Evolutionary conservation across 1,284 basidiomycete genomes (phyloP), one percentile per base, ranked within the genome.

Genomic region (Moesziomyces antarcticus): DNA sequence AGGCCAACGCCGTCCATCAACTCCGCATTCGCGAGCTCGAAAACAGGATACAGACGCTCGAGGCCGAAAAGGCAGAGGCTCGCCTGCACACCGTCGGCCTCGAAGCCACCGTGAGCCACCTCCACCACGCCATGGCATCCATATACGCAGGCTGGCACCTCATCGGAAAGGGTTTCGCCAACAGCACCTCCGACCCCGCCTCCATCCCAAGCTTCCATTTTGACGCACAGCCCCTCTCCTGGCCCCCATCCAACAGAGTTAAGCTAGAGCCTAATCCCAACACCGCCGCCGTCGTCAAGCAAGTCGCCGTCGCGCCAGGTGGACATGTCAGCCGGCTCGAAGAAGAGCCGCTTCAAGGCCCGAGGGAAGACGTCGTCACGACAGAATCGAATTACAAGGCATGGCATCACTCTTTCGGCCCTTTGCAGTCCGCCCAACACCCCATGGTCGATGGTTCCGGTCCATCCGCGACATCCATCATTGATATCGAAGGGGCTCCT

Each of bases 21-120:
- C 47, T 79, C 35, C 77, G 80, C 25, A 77, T 80, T 30, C 73
- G 80, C 20, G 81, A 83, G 51, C 65, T 83, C 24, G 81, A 83
- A 55, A 58, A 67, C 40, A 74, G 76, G 27, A 69, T 83, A 5
- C 68, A 77, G 8, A 33, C 50, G 13, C 64, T 83, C 9, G 81
- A 83, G 51, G 53, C 58, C 13, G 80, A 82, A 49, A 72, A 74
- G 24, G 63, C 63, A 1, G 57, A 78, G 30, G 71, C 71, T 22
- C 45, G 53, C 5, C 53, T 79, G 9, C 58, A 61, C 0, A 61
- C 59, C 18, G 21, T 58, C 16, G 56, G 52, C 10, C 72, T 78
- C 37, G 43, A 45, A 18, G 67, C 65, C n/a, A 64, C 77, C 27
- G 50, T 78, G 52, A 65, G 50, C n/a, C 63, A 70, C 30, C 64